These are phyloP conservation scores for Leucocoprinus birnbaumii DNA, from an alignment of 768 basidiomycete species.

Conservation along the genomic window DNA sequence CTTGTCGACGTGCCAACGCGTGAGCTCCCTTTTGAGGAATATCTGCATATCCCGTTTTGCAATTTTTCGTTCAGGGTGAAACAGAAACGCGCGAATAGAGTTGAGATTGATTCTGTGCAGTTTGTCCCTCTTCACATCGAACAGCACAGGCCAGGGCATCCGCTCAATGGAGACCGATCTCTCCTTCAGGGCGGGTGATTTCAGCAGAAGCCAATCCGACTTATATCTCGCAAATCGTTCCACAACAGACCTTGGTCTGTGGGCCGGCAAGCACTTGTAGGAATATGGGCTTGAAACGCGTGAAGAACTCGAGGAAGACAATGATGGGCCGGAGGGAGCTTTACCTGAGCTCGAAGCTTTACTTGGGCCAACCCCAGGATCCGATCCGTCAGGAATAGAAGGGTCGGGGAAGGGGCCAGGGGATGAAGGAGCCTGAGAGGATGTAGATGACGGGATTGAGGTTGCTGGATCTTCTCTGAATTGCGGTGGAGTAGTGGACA, in stretches of 20 bases:
- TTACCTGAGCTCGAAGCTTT: no score
- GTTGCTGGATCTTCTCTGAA: neutral
- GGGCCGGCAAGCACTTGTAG: neutral
- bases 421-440: neutral
- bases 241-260: neutral
- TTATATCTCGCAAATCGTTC: neutral
- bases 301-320: neutral
- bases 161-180: neutral
- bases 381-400: no score
- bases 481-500: neutral
- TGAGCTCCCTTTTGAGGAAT: neutral
- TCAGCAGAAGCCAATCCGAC: neutral
- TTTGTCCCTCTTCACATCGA: neutral
- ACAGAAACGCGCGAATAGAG: neutral
- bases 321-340: neutral
- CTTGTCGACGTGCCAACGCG: slow-evolving; percentile 2
- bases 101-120: neutral
- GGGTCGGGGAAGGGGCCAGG: no score
- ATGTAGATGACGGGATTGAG: neutral
- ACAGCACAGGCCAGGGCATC: slow-evolving; percentile 1
- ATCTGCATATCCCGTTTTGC: no score
- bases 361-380: no score
- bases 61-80: neutral
- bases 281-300: neutral
- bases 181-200: neutral